phyloP scores from a whole-genome alignment of 2,329 filamentous ascomycete genomes.

The Clarireedia paspali region DNA sequence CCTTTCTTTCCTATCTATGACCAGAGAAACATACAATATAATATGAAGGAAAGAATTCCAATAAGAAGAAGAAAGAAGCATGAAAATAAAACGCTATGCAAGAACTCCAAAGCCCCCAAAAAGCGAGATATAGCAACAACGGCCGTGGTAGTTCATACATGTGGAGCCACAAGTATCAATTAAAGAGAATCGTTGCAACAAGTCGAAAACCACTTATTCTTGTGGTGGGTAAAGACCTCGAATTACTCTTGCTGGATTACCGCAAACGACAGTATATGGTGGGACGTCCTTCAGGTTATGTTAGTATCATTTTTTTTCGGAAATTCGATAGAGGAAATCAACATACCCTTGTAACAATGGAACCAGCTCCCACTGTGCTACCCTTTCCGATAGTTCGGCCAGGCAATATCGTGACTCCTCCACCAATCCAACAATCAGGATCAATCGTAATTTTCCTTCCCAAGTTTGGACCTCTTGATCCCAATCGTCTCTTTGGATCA shows the following conservation, averaged over 20 bases:
- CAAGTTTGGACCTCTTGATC: constrained; percentile 62
- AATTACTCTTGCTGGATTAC: constrained; percentile 29
- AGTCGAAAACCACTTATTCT: too few species aligned
- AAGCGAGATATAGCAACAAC: too few species aligned
- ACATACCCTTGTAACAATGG: constrained; percentile 46
- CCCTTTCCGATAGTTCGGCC: constrained; percentile 45
- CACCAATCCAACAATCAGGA: constrained; percentile 60
- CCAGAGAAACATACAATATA: too few species aligned
- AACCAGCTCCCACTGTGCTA: constrained; percentile 44
- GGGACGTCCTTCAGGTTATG: constrained; percentile 26
- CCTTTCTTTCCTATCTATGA: too few species aligned
- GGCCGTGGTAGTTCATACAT: too few species aligned
- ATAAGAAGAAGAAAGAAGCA: too few species aligned
- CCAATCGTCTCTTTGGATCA: constrained; percentile 66
- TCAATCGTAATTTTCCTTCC: constrained; percentile 71
- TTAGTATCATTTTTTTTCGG: background rate
- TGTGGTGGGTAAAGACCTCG: constrained; percentile 21
- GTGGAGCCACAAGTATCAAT: too few species aligned
- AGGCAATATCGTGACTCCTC: constrained; percentile 52
- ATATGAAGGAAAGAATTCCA: too few species aligned
- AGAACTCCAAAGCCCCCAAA: too few species aligned
- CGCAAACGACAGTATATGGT: constrained; percentile 28
- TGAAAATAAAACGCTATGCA: too few species aligned
- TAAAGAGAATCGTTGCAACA: too few species aligned
- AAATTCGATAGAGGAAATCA: background rate